Evolutionary conservation across 129 eudicot genomes (phyloP).

Genomic region (Helianthus annuus): DNA sequence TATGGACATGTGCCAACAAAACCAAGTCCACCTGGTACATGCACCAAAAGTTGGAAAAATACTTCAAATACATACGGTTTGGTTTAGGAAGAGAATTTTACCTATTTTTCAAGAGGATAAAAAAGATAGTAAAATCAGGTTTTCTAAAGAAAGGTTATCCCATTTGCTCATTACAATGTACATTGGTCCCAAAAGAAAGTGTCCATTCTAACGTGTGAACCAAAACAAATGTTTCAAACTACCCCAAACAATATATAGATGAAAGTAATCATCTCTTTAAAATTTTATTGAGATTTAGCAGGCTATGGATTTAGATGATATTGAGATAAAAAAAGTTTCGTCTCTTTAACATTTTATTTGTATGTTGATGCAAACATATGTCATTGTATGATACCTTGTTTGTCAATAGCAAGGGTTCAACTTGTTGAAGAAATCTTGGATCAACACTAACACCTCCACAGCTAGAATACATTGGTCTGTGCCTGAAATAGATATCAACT

Average conservation of each 20-base stretch:
- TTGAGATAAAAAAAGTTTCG: not conserved
- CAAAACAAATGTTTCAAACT: not conserved
- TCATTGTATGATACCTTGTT: conserved; percentile 48
- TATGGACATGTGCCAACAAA: conserved; percentile 89
- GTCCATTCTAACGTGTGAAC: not conserved
- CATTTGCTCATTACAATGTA: not conserved
- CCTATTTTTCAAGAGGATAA: not conserved
- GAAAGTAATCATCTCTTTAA: not conserved
- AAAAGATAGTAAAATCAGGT: not conserved
- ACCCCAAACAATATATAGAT: no score
- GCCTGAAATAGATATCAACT: conserved; percentile 45
- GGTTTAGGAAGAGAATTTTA: not conserved
- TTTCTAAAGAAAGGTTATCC: not conserved
- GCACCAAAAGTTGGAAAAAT: not conserved
- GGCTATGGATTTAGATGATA: not conserved
- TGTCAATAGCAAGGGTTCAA: conserved; percentile 75
- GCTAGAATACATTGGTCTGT: conserved; percentile 89
- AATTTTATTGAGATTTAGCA: no score
- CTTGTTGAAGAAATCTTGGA: conserved; percentile 46
- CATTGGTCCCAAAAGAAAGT: no score
- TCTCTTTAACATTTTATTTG: no score
- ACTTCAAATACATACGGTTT: not conserved
- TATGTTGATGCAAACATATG: not conserved
- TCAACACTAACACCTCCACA: conserved; percentile 58
- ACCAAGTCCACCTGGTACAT: conserved; percentile 74